Evolutionary conservation across 352 stramenopile species (phyloP), one percentile per base, ranked within the genome.

Genomic region (Pythium brachiatum): DNA sequence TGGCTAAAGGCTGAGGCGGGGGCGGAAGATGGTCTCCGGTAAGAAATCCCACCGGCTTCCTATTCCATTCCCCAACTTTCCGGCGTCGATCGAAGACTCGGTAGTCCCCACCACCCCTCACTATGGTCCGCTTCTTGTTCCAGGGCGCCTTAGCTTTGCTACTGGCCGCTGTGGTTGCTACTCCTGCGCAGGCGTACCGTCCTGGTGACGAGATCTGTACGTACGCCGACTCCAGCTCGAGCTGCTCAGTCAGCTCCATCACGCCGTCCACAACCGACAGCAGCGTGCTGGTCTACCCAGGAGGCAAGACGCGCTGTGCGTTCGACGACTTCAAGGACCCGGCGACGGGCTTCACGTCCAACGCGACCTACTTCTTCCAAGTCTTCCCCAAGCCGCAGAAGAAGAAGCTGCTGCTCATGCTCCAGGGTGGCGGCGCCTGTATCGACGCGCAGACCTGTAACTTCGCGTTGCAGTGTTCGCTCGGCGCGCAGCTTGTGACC

Each of bases 311-410:
- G 25, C 23, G 21, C 44, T 52, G 44, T 34, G 25, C 23, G 9
- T 52, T 52, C 4, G 23, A 52, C 13, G 44, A 52, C 23, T 52
- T 11, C 25, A 34, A 31, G 44, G 44, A 52, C 15, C 18, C 11
- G 11, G 44, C 44, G 7, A 34, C 44, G 44, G 23, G 44, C 13
- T 52, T 34, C 44, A 52, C 23, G n/a, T 26, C 76, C 15, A 78
- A 77, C 60, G 57, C 64, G 26, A 85, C 82, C 13, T 91, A 86
- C 68, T 88, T 88, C 62, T 89, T 89, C 69, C 76, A 88, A 56
- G 68, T 88, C 3, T 89, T 89, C 64, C 78, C 82, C 25, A 79
- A 74, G 27, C 57, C 64, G 12, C 83, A 86, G 56, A 76, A 60
- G 21, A 60, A 57, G 39, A 91, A 91, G 57, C 67, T 91, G 16